phyloP scores from a whole-genome alignment of 139 green algal genomes.

The Chlorella vulgaris region DNA sequence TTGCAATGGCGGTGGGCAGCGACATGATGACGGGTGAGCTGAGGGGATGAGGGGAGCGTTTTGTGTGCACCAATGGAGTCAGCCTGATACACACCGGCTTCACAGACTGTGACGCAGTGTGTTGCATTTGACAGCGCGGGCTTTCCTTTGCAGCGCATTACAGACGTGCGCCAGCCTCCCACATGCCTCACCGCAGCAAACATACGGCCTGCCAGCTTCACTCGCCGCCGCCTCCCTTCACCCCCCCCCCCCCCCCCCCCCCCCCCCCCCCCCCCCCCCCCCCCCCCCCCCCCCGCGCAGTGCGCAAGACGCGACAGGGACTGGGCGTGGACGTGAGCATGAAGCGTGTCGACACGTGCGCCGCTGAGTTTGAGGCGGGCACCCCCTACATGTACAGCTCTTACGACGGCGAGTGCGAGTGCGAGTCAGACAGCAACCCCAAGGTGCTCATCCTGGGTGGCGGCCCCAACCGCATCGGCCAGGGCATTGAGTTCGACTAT shows the following conservation, averaged over 20 bases:
- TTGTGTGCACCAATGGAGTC: neutral
- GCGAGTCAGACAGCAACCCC: conserved; percentile 62
- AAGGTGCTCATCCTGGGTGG: conserved; percentile 99
- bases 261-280: neutral
- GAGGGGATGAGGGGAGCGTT: neutral
- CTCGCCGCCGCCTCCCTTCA: neutral
- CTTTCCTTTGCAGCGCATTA: neutral
- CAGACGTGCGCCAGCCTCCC: no score
- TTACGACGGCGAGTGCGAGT: conserved; percentile 94
- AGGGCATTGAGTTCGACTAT: conserved; percentile 99
- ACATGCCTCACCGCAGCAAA: no score
- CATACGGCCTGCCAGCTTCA: no score
- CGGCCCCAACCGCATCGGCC: conserved; percentile 99
- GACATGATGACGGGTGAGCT: neutral
- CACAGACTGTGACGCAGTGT: no score
- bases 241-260: no score
- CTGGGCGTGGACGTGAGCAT: conserved; percentile 81
- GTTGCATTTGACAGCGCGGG: neutral
- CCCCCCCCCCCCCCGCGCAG: conserved; percentile 35
- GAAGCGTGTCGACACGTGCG: conserved; percentile 99
- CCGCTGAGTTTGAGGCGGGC: conserved; percentile 96
- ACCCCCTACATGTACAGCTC: conserved; percentile 97
- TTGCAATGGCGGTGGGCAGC: conserved; percentile 54
- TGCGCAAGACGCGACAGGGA: conserved; percentile 67
- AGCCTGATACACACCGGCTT: neutral